phyloP scores from a whole-genome alignment of 2,329 filamentous ascomycete genomes.

The Teratosphaeria viscida region DNA sequence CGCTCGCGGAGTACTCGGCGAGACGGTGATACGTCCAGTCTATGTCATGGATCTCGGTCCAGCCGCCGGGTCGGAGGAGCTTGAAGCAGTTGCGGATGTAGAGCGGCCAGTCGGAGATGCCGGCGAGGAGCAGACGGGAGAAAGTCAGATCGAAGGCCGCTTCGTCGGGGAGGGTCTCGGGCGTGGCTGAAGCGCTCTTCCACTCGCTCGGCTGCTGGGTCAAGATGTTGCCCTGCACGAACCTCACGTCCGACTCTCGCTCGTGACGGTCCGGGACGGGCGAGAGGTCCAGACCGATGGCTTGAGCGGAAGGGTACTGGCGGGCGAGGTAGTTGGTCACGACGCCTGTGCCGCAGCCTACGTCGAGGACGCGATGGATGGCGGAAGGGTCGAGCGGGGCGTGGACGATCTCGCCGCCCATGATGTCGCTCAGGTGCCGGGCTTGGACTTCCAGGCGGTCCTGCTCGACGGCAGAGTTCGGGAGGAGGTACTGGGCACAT shows the following conservation, averaged over 20 bases:
- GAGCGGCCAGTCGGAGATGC: constrained; percentile 9
- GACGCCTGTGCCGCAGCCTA: constrained; percentile 21
- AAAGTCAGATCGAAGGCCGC: constrained; percentile 7
- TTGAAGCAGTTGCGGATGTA: constrained; percentile 4
- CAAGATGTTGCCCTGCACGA: constrained; percentile 9
- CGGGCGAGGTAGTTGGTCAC: constrained; percentile 15
- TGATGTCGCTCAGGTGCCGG: constrained; percentile 9
- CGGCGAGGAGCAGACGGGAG: constrained; percentile 9
- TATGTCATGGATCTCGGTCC: constrained; percentile 11
- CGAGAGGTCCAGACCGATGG: constrained; percentile 25
- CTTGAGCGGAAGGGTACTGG: constrained; percentile 15
- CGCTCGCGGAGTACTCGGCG: not conserved
- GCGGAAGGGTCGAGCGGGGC: constrained; percentile 6
- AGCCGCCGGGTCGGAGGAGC: constrained; percentile 10
- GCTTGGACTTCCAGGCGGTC: constrained; percentile 13
- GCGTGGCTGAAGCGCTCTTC: not conserved
- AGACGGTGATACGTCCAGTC: constrained; percentile 4
- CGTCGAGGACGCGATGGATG: constrained; percentile 6
- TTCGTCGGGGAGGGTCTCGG: not conserved
- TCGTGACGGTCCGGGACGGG: constrained; percentile 2
- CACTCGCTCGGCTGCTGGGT: not conserved
- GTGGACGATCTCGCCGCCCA: constrained; percentile 13
- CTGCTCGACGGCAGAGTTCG: constrained; percentile 12
- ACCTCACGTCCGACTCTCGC: constrained; percentile 5
- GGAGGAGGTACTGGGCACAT: constrained; percentile 1